Evolutionary conservation across 2,329 filamentous ascomycete genomes (phyloP), one percentile per base, ranked within the genome.

Genomic region (Chaetomium globosum): DNA sequence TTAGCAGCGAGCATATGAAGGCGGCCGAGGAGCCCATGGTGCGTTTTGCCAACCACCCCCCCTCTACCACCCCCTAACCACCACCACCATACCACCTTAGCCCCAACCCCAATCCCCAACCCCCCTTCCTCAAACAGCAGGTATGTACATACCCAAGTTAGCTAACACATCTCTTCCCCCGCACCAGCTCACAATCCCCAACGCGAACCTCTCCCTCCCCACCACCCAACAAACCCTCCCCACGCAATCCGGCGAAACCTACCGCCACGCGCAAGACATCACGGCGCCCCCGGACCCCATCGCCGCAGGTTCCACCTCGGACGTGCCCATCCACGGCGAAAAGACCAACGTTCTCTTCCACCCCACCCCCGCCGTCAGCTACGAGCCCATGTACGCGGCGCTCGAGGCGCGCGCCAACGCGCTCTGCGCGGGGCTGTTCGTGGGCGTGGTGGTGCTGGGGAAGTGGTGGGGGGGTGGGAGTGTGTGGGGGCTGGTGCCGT

Each of bases 271-370:
- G 10, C 94, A 97, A 78, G 94, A 98, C 77, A 82, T 96, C 64
- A 96, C 92, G 0, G 91, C 94, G 0, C 94, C 94, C 2, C 94
- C 94, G 1, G 93, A 96, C 70, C 94, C 94, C 0, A 82, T 97
- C 23, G 88, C 89, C 19, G 84, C 89, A 64, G 92, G 92, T 28
- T 87, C 89, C 39, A 98, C 94, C 0, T 93, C 92, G 30, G 95
- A 98, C 77, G 93, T 98, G 1, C 95, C 95, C 3, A 96, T 98
- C 65, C 91, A 93, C 74, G 94, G 93, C 73, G 94, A 98, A 75
- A 97, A 95, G 83, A 98, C 95, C 3, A 97, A 97, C 68, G 89
- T 98, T 21, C 84, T 97, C 33, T 98, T 98, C 77, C 94, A 97
- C 77, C 94, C 95, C 19, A 98, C 94, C 0, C 94, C 94, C 0